These are phyloP conservation scores for Aspergillus flavus DNA, from an alignment of 2,329 filamentous ascomycete genomes.

Conservation along the genomic window DNA sequence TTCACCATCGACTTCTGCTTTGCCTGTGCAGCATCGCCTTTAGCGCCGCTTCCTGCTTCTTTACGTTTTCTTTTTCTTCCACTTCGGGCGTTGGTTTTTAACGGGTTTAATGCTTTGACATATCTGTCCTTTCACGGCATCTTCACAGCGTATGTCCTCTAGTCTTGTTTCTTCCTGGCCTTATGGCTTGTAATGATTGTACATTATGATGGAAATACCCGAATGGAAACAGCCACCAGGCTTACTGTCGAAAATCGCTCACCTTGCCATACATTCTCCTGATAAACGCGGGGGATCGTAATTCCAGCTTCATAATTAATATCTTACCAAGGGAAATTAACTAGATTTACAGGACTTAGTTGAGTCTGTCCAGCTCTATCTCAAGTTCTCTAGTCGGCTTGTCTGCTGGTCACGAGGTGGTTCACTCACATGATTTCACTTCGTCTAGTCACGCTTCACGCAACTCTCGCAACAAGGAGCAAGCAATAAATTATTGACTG, in stretches of 20 bases:
- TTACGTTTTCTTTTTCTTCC: background rate
- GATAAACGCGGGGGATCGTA: background rate
- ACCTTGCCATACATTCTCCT: background rate
- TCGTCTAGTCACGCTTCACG: background rate
- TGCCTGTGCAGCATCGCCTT: conserved; percentile 21
- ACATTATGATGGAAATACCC: background rate
- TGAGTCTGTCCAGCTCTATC: background rate
- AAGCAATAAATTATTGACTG: background rate
- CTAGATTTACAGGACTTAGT: background rate
- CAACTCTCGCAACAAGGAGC: background rate
- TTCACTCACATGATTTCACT: background rate
- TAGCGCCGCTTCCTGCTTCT: conserved; percentile 2
- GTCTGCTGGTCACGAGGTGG: background rate
- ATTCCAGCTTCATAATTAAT: background rate
- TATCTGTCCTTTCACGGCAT: background rate
- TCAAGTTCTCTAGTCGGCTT: background rate
- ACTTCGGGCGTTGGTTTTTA: background rate
- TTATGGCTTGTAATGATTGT: background rate
- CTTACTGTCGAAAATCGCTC: background rate
- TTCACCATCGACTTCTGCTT: background rate
- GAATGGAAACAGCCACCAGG: background rate
- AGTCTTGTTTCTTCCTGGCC: background rate
- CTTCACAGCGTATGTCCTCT: background rate
- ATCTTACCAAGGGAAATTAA: background rate
- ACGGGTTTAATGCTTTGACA: background rate